These are phyloP conservation scores for Populus davidiana DNA, from an alignment of 345 rosid genomes.

Conservation along the genomic window DNA sequence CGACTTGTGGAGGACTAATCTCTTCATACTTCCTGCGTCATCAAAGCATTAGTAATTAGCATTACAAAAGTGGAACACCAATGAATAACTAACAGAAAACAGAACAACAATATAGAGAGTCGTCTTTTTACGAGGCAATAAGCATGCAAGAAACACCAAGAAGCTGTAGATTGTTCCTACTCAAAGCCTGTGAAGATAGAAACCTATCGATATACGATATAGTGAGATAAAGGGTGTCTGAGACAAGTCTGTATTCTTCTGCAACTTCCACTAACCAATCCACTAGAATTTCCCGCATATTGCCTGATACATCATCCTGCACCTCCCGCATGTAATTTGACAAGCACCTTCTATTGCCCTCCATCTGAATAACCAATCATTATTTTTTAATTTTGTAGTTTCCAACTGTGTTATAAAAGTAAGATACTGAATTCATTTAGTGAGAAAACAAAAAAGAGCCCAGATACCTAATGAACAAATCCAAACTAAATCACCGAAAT, in stretches of 20 bases:
- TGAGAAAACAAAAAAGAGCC: neutral
- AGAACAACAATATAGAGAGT: neutral
- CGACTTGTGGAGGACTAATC: slow-evolving; percentile 23
- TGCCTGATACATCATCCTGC: slow-evolving; percentile 15
- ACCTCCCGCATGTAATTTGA: slow-evolving; percentile 15
- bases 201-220: slow-evolving; percentile 19
- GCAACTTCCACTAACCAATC: slow-evolving; percentile 31
- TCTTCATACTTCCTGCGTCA: slow-evolving; percentile 27
- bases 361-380: slow-evolving; percentile 9
- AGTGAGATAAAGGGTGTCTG: slow-evolving; percentile 20
- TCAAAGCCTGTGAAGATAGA: slow-evolving; percentile 16
- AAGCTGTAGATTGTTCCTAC: slow-evolving; percentile 16
- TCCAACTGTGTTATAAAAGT: neutral
- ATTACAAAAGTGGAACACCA: neutral
- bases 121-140: slow-evolving; percentile 22
- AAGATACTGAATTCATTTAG: neutral
- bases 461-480: neutral
- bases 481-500: neutral
- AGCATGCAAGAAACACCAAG: slow-evolving; percentile 30
- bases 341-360: slow-evolving; percentile 13
- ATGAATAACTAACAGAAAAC: neutral
- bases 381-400: neutral
- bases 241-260: slow-evolving; percentile 20
- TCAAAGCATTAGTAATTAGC: neutral
- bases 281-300: slow-evolving; percentile 23